Evolutionary conservation across 2,329 filamentous ascomycete species (phyloP).

Genomic region (Lasiodiplodia hormozganensis): DNA sequence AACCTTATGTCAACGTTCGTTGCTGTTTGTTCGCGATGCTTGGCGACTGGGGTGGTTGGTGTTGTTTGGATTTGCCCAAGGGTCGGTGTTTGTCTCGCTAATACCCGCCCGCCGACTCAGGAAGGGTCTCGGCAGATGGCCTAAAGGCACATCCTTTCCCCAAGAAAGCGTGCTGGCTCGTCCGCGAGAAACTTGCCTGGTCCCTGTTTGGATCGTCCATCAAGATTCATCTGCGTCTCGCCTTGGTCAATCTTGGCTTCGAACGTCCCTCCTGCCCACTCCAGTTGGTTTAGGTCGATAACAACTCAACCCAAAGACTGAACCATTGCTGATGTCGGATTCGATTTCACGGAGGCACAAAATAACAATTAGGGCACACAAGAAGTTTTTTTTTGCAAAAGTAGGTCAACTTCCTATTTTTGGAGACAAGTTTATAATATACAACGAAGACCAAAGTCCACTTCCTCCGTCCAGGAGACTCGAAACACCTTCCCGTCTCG

Average conservation of each 20-base stretch:
- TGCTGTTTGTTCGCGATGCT: not conserved
- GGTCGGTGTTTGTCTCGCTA: not conserved
- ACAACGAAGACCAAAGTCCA: slow-evolving; percentile 17
- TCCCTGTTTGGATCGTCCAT: not conserved
- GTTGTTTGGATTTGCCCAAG: not conserved
- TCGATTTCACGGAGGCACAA: too few relatives aligned
- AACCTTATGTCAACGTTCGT: slow-evolving; percentile 14
- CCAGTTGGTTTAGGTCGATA: too few relatives aligned
- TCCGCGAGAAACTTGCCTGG: too few relatives aligned
- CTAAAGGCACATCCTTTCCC: not conserved
- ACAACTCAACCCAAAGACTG: too few relatives aligned
- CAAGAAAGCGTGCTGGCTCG: not conserved
- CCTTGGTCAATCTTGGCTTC: slow-evolving; percentile 6
- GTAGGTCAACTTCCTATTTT: slow-evolving; percentile 6
- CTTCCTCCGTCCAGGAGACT: slow-evolving; percentile 7
- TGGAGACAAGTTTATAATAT: slow-evolving; percentile 22
- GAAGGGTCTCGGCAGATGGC: not conserved
- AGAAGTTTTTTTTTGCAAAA: not conserved
- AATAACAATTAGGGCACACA: too few relatives aligned
- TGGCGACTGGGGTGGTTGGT: not conserved
- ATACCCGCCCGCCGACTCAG: slow-evolving; percentile 2
- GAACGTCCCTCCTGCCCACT: not conserved
- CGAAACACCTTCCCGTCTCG: slow-evolving; percentile 15
- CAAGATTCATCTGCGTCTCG: not conserved
- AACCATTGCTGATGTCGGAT: too few relatives aligned